Conservation (phyloP, 768 basidiomycete species). For the Brasilioporus rufonigricans region DNA sequence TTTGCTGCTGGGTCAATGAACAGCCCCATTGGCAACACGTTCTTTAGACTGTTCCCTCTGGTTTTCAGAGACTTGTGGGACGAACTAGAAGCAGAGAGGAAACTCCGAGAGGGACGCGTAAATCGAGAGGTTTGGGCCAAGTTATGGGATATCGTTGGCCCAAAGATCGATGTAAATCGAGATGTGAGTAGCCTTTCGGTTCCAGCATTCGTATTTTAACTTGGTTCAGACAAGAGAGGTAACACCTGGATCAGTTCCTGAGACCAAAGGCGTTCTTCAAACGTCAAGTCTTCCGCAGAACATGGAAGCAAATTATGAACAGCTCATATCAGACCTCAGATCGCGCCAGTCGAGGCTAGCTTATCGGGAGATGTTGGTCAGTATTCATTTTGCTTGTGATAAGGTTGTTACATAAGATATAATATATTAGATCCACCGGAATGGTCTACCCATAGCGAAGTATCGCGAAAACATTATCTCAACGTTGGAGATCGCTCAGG, state of each 20-base stretch:
- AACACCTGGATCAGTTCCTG: conserved; percentile 18
- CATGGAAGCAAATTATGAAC: conserved; percentile 37
- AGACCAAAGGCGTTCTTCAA: conserved; percentile 17
- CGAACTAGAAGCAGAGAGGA: conserved; percentile 70
- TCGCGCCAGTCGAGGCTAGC: conserved; percentile 57
- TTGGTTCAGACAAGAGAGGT: conserved; percentile 17
- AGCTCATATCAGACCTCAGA: conserved; percentile 56
- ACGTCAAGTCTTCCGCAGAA: conserved; percentile 5
- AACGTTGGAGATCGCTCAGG: conserved; percentile 69
- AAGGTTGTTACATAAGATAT: background rate
- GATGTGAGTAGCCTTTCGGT: conserved; percentile 38
- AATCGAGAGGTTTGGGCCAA: conserved; percentile 75
- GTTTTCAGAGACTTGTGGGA: conserved; percentile 91
- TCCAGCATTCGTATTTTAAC: background rate
- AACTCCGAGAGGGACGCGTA: conserved; percentile 52
- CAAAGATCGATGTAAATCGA: conserved; percentile 45
- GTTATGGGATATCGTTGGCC: conserved; percentile 58
- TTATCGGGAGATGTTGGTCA: conserved; percentile 89
- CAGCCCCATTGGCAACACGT: conserved; percentile 52
- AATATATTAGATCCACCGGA: conserved; percentile 60
- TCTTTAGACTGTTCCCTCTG: conserved; percentile 77
- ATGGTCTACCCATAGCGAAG: conserved; percentile 79
- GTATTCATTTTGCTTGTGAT: conserved; percentile 27
- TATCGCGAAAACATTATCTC: conserved; percentile 73
- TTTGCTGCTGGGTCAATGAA: conserved; percentile 54